Evolutionary conservation across 2,329 filamentous ascomycete species (phyloP).

Genomic region (Trichoderma asperellum): DNA sequence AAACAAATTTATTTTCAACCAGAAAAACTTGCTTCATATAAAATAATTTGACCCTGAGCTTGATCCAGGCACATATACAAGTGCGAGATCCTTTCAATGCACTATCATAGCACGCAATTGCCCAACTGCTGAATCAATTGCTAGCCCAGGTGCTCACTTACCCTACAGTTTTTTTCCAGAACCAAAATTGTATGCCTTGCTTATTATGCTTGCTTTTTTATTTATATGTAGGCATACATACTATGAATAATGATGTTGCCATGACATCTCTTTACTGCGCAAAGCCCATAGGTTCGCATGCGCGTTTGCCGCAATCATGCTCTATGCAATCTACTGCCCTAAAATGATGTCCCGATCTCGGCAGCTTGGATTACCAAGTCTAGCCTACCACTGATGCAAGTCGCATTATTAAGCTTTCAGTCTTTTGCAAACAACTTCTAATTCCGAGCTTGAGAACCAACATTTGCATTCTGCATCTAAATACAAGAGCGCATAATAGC

Average conservation of each 20-base stretch:
- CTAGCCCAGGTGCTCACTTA: neutral
- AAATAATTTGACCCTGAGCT: neutral
- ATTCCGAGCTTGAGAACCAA: neutral
- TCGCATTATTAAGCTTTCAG: slow-evolving; percentile 33
- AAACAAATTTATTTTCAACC: neutral
- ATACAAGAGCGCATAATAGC: neutral
- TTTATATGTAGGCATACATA: neutral
- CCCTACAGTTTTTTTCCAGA: neutral
- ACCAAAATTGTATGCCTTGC: neutral
- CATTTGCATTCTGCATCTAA: neutral
- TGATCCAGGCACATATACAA: neutral
- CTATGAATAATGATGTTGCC: neutral
- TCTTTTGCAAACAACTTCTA: neutral
- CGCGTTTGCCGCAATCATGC: neutral
- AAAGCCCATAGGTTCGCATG: neutral
- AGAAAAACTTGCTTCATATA: neutral
- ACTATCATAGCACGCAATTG: neutral
- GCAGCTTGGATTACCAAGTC: slow-evolving; percentile 8
- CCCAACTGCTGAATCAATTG: neutral
- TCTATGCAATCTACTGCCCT: neutral
- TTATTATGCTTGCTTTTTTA: neutral
- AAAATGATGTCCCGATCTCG: slow-evolving; percentile 18
- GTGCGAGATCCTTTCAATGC: neutral
- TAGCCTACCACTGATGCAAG: neutral
- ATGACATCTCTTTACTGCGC: neutral